Conservation (phyloP, 495 filamentous ascomycete genomes). For the Penicillium macrosclerotiorum region DNA sequence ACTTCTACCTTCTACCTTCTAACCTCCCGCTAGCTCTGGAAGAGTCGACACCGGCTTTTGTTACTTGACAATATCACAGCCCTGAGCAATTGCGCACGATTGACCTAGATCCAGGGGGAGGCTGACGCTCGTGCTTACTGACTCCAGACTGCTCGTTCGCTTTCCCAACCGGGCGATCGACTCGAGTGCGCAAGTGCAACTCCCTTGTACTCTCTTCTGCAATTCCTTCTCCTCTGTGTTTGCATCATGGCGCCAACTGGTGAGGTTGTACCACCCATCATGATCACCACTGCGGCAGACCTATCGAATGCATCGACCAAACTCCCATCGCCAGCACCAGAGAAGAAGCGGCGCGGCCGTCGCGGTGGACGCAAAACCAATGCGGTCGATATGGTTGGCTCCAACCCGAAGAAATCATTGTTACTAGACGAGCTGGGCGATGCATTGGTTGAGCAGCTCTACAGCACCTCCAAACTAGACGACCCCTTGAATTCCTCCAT, state of each 20-base stretch:
- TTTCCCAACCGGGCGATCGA: no score
- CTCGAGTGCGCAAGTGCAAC: no score
- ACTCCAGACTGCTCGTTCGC: no score
- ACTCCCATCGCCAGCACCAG: not conserved
- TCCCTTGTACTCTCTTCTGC: no score
- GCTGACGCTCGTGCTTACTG: no score
- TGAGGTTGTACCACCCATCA: constrained; percentile 8
- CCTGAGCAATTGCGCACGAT: no score
- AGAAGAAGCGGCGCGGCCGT: constrained; percentile 18
- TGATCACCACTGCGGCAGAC: constrained; percentile 5
- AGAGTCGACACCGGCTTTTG: no score
- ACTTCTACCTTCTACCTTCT: no score
- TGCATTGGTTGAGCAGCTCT: constrained; percentile 20
- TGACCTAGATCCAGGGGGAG: no score
- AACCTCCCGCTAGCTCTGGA: no score
- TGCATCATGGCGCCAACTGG: not conserved
- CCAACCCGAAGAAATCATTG: constrained; percentile 15
- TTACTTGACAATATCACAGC: no score
- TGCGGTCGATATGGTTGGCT: not conserved
- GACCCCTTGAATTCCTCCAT: not conserved
- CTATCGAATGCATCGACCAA: not conserved
- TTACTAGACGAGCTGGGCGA: constrained; percentile 25
- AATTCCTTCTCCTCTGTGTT: no score
- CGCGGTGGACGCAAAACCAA: constrained; percentile 13
- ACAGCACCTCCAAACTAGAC: constrained; percentile 3